Base-by-base conservation (phyloP, 2,329 filamentous ascomycete species). In the Diaporthe citri region DNA sequence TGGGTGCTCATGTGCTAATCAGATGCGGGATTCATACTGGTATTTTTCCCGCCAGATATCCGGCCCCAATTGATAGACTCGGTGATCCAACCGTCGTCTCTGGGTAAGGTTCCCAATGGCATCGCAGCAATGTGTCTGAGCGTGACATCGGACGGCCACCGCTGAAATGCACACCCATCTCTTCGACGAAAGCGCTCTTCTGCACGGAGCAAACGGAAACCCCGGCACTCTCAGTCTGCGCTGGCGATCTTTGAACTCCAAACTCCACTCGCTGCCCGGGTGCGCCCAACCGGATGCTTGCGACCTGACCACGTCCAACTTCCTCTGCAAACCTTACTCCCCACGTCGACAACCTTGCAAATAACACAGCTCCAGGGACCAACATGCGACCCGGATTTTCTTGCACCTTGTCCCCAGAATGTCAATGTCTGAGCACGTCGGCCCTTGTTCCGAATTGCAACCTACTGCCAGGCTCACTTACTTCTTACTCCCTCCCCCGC, bases 181-280 rank as follows among this genome's bases (percentile, higher is more conserved):
- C 31, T n/a, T 72, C 46, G 57, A 64, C n/a, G 10, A 72, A 72
- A 9, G 46, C 25, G 17, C 55, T 52, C 46, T 46, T 20, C 56
- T n/a, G 57, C 70, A 43, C 46, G 59, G 51, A 55, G 59, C 41
- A 52, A 28, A 64, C 43, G 56, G 57, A 22, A 20, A 64, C 51
- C 34, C 56, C 70, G 57, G 51, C 43, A 39, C 46, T 48, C 34
- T n/a, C 57, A 55, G 46, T 72, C 46, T 64, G 46, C 57, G 57
- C 46, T 62, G 70, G 34, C 34, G n/a, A 64, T 70, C 56, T 25
- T 39, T 72, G 60, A 72, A 76, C 75, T 72, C 75, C 75, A 64
- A 57, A 76, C 72, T 74, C 75, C 67, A 72, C 72, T 64, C 67
- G 75, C 75, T 75, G 67, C 72, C 72, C 72, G 67, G 72, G 57